Evolutionary conservation across 805 yeast species (phyloP), one percentile per base, ranked within the genome.

Genomic region (Candida andamanensis): DNA sequence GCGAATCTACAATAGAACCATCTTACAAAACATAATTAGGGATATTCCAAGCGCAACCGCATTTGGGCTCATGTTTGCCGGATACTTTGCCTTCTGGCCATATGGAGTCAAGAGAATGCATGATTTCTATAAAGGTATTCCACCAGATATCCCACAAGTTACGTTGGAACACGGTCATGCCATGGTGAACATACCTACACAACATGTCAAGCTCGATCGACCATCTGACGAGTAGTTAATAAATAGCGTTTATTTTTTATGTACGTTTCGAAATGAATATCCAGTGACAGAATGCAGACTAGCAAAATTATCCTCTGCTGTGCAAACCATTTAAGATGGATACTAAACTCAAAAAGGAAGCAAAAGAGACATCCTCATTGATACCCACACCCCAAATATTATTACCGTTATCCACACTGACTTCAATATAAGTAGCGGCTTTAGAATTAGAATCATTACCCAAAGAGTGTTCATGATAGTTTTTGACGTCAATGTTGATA

Each of bases 381-480:
- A 86, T 77, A 51, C 95, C 97, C 37, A 89, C 89, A 61, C 97
- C 97, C 95, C 96, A 89, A 47, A 35, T 49, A 30, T 49, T 62
- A 49, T 41, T 67, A 28, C 62, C 57, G 33, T 62, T 63, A 27
- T 56, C 58, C 15, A 61, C 37, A 15, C 35, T 16, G 15, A 37
- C 58, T 50, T 67, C 66, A 44, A 76, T 72, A 47, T 79, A 84
- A n/a, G 90, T 74, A 10, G 83, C 92, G 32, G 95, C 95, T 54
- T 74, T 72, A 32, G 84, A 69, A 36, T 69, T 63, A 7, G 89
- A 77, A 38, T 81, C 86, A 28, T 67, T 67, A 36, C 94, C 94
- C 38, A 84, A 67, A 10, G 94, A 77, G 58, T 85, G 94, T 55
- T 84, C 94, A 47, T 76, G 78, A 58, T 84, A 84, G 47, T 78